phyloP scores from a whole-genome alignment of 2,329 filamentous ascomycete species.

The Fusarium anguioides region DNA sequence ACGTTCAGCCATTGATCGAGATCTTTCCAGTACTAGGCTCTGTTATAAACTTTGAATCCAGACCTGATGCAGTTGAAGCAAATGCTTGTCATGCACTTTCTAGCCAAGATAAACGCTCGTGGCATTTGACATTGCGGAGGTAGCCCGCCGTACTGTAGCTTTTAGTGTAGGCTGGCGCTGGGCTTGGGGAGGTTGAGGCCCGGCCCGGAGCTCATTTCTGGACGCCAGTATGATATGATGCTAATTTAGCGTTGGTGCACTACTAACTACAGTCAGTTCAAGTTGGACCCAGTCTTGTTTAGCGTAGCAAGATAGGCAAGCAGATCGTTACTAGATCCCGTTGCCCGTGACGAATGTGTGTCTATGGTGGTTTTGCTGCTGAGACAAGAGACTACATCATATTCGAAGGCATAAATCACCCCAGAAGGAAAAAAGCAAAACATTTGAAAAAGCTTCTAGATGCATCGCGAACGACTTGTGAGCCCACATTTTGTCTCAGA shows the following conservation, averaged over 20 bases:
- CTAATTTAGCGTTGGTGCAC: constrained; percentile 9
- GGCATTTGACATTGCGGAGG: constrained; percentile 2
- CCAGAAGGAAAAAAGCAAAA: neutral
- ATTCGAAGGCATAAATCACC: neutral
- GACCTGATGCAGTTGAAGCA: neutral
- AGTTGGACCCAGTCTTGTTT: no score
- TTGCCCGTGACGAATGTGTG: no score
- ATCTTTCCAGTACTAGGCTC: neutral
- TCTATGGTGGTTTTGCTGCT: no score
- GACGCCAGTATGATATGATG: neutral
- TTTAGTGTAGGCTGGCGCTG: no score
- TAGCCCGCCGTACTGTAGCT: no score
- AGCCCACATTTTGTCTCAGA: neutral
- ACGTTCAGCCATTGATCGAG: constrained; percentile 2
- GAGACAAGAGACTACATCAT: neutral
- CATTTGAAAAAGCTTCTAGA: constrained; percentile 18
- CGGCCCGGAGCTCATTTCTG: constrained; percentile 12
- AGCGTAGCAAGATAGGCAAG: no score
- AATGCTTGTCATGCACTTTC: constrained; percentile 16
- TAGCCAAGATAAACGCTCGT: neutral
- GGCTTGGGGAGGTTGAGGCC: neutral
- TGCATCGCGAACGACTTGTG: neutral
- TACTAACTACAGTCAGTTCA: no score
- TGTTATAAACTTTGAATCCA: neutral
- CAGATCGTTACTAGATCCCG: no score